Evolutionary conservation across 2,329 filamentous ascomycete genomes (phyloP).

Genomic region (Trichoderma sp.): DNA sequence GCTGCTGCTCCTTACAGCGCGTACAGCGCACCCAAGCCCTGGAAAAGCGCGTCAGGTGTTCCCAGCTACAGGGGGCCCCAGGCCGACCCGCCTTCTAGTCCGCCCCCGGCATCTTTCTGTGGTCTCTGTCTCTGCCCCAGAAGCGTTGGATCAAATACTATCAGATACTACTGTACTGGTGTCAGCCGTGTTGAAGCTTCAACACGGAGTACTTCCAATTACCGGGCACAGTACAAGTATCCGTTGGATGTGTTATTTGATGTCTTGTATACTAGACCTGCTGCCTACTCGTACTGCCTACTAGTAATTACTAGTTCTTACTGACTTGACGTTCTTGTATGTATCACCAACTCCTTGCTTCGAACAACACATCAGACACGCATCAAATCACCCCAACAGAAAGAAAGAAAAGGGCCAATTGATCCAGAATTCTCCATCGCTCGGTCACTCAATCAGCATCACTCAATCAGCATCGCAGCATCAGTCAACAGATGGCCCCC

Average conservation of each 20-base stretch:
- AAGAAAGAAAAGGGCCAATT: background rate
- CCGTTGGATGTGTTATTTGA: background rate
- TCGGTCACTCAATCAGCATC: background rate
- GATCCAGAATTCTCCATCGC: background rate
- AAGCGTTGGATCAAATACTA: background rate
- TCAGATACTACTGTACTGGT: background rate
- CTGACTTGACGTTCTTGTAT: background rate
- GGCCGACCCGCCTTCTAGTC: background rate
- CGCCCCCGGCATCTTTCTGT: background rate
- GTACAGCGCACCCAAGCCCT: constrained; percentile 12
- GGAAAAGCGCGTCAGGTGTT: constrained; percentile 16
- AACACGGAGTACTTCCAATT: background rate
- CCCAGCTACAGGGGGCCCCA: background rate
- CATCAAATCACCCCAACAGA: background rate
- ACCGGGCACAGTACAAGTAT: background rate
- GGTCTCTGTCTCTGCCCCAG: background rate
- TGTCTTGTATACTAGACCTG: background rate
- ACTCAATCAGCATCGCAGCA: background rate
- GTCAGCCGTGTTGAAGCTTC: background rate
- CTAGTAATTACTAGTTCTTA: background rate
- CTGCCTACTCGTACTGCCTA: background rate
- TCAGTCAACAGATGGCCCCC: constrained; percentile 4
- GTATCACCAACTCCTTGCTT: background rate
- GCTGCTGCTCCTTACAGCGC: constrained; percentile 9
- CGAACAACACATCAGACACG: constrained; percentile 5